Evolutionary conservation across 2,329 filamentous ascomycete species (phyloP), one percentile per base, ranked within the genome.

Genomic region (Blastomyces gilchristii): DNA sequence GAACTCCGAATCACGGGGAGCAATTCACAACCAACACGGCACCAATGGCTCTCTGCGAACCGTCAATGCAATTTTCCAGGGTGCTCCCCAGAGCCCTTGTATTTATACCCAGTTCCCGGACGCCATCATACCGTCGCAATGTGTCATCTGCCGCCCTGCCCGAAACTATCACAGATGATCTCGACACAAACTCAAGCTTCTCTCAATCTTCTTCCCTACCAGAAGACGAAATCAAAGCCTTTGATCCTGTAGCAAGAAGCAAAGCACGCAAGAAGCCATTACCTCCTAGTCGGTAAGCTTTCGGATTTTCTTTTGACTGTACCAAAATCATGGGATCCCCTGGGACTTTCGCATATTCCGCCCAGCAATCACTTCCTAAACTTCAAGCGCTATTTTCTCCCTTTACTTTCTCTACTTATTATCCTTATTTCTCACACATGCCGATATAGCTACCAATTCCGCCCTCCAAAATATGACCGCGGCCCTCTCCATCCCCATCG

Each of bases 401-500:
- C 9, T 14, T 18, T 8, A 18, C 8, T 8, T 9, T 34, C 14
- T 54, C 37, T 39, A 39, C 12, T 11, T 39, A 9, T 39, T 9
- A 39, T 12, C 28, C 7, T 11, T 6, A 16, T 39, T 60, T 50
- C 41, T 45, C 31, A 59, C 45, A 45, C n/a, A 22, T 56, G 54
- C 37, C 22, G 61, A 60, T 65, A 37, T 66, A 96, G 93, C 82
- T 99, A 97, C 79, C 90, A 96, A 77, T 97, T 89, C 77, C 91
- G 92, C 67, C 88, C 93, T 60, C 94, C 94, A 67, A 94, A 93
- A 79, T 99, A 92, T 83, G 87, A 96, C 76, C 90, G 93, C 71
- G 94, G 94, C 63, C 92, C 92, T 67, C 82, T 97, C 31, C 92
- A 97, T 74, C 94, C 94, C 60, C 86, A 97, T 71, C 91, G 96